phyloP scores from a whole-genome alignment of 306 rosid species.

The Chamaecrista fasciculata region DNA sequence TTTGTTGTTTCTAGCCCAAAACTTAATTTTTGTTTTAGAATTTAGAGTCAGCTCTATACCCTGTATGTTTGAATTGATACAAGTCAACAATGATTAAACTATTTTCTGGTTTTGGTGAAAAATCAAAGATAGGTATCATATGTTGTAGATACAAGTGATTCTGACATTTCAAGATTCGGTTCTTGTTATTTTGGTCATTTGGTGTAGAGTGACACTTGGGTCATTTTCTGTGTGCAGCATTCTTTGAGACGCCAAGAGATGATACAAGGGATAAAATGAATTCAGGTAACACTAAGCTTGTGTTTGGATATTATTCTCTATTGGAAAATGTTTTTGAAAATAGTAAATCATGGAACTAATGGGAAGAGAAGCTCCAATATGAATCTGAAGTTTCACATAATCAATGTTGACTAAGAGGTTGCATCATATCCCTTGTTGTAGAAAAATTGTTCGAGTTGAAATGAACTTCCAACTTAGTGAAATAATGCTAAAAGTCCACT shows the following conservation, averaged over 20 bases:
- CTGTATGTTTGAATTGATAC: constrained; percentile 16
- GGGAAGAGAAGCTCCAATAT: background rate
- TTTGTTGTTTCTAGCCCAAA: background rate
- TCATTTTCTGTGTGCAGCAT: constrained; percentile 19
- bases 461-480: background rate
- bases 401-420: constrained; percentile 17
- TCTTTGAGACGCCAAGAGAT: constrained; percentile 16
- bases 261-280: constrained; percentile 14
- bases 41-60: background rate
- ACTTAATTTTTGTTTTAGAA: background rate
- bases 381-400: constrained; percentile 7
- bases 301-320: constrained; percentile 6
- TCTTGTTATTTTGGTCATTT: constrained; percentile 1
- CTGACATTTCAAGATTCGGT: background rate
- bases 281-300: constrained; percentile 7
- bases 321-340: background rate
- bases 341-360: background rate
- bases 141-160: background rate
- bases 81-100: constrained; percentile 1
- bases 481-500: background rate
- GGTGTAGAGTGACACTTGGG: background rate
- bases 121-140: background rate
- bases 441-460: background rate
- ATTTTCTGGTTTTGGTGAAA: constrained; percentile 2
- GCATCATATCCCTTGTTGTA: constrained; percentile 2